Conservation (phyloP, 164 flowering plant genomes). For the Tinospora cordifolia region DNA sequence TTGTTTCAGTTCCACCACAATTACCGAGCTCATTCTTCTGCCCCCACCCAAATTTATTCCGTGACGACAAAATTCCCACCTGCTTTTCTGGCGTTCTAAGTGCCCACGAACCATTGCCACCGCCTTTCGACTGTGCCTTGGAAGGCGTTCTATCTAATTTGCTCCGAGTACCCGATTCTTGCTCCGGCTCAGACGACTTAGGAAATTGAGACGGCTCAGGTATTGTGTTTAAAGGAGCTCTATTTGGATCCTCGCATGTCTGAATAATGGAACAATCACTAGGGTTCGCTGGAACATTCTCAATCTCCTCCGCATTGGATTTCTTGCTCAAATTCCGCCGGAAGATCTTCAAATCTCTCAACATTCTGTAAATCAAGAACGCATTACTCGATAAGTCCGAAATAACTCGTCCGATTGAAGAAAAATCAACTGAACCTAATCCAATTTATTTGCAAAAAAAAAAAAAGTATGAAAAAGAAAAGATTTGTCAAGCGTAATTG, state of each 20-base stretch:
- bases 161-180: constrained; percentile 30
- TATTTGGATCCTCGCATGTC: constrained; percentile 21
- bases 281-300: constrained; percentile 59
- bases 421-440: not conserved
- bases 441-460: not conserved
- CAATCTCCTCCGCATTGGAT: constrained; percentile 42
- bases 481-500: not conserved
- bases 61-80: constrained; percentile 26
- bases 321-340: constrained; percentile 55
- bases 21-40: constrained; percentile 37
- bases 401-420: not conserved
- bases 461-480: not conserved
- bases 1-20: constrained; percentile 12
- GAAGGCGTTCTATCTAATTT: constrained; percentile 64
- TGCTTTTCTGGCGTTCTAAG: constrained; percentile 72
- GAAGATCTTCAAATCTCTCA: constrained; percentile 59
- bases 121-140: constrained; percentile 35
- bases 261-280: constrained; percentile 23
- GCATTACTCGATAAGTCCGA: too few relatives aligned
- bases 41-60: constrained; percentile 63
- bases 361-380: constrained; percentile 43
- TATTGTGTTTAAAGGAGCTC: constrained; percentile 61
- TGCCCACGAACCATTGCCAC: constrained; percentile 31
- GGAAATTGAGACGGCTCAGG: constrained; percentile 44
- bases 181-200: constrained; percentile 28